Base-by-base conservation (phyloP, 352 stramenopile species). In the Globisporangium polare region DNA sequence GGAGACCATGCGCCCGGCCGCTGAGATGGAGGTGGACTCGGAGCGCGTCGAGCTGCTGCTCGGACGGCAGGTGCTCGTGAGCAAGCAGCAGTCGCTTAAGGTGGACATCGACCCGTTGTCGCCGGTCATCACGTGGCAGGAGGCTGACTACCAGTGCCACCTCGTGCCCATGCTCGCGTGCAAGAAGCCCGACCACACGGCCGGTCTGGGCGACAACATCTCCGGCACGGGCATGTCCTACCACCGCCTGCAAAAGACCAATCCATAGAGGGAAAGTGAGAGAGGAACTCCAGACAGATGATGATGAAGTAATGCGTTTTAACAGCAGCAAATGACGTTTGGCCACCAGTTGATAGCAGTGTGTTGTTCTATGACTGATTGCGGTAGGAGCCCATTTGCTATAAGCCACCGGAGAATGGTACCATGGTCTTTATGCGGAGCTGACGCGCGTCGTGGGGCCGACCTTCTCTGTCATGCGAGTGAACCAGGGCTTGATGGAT, bases 151-250 rank as follows among this genome's bases (percentile, higher is more conserved):
- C 58, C 71, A 88, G 68, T 94, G 85, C 62, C 69, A 84, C 52
- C 68, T 92, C 49, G 83, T 87, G 42, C 85, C 85, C 2, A 92
- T 94, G 85, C 57, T 94, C 53, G 83, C 85, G 5, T 94, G 85
- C 61, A 91, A 89, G 66, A 87, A 89, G 31, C 83, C 83, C 6
- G 83, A 94, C 62, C 78, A 89, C 60, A 94, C 85, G 35, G 83
- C 82, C 39, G 85, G 85, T 12, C 72, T 94, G 7, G 85, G 85
- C 47, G 85, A 94, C 77, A 94, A 94, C 69, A 94, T 94, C 53
- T 94, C 85, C 3, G 85, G 85, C 52, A 92, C 81, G 20, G 85
- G 85, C 35, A 84, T 94, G 72, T 78, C 85, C 9, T 94, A 94
- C 64, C 85, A 94, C 67, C 67, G 70, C 31, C 54, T 88, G 22